Conservation (phyloP, 495 filamentous ascomycete species). For the Neurospora sp. region DNA sequence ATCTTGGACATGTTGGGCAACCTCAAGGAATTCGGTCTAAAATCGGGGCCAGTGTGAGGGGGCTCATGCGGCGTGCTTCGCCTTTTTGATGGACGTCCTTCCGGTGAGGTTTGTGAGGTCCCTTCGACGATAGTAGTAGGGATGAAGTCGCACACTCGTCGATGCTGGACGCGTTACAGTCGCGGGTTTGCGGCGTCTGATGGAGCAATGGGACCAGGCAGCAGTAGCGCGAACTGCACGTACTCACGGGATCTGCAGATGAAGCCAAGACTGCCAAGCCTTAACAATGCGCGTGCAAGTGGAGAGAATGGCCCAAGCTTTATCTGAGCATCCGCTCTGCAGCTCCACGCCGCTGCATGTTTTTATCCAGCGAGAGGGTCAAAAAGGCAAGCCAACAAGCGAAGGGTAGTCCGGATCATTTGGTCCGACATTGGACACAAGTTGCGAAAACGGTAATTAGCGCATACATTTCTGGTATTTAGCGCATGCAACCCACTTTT, state of each 20-base stretch:
- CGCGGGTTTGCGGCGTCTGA: neutral
- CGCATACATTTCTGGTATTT: too few species aligned
- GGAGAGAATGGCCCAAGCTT: neutral
- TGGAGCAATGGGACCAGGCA: neutral
- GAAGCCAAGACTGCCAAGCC: neutral
- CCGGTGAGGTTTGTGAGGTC: neutral
- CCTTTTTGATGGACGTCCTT: neutral
- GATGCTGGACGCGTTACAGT: conserved; percentile 1
- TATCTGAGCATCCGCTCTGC: neutral
- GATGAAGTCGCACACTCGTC: neutral
- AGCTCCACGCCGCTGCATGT: neutral
- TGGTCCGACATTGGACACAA: neutral
- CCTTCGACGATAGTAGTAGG: neutral
- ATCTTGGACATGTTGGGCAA: conserved; percentile 53
- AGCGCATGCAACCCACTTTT: too few species aligned
- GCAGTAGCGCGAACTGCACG: neutral
- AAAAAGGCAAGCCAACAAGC: neutral
- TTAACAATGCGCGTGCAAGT: neutral
- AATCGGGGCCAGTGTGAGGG: neutral
- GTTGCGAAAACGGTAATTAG: too few species aligned
- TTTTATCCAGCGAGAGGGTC: neutral
- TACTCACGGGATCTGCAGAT: neutral
- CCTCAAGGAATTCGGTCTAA: neutral
- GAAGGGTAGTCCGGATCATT: neutral
- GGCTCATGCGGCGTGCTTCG: conserved; percentile 1